phyloP scores from a whole-genome alignment of 768 basidiomycete genomes.

The Lentinus tigrinus region DNA sequence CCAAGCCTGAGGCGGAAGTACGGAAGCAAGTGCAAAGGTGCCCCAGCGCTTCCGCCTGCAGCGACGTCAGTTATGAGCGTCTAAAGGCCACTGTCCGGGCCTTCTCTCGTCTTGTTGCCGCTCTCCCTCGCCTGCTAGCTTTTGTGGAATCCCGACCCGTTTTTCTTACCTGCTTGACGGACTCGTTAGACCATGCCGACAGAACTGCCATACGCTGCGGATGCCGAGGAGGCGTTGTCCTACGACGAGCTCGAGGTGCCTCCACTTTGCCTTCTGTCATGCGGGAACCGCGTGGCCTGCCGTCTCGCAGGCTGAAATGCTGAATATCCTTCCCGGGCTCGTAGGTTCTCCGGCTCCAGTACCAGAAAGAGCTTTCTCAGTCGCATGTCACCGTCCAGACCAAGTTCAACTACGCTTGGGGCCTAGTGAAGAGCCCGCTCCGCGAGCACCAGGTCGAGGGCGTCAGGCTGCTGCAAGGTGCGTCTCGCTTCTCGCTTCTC shows the following conservation, averaged over 20 bases:
- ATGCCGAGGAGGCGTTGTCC: slow-evolving; percentile 84
- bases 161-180: neutral
- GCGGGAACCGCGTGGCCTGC: neutral
- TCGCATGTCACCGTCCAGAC: slow-evolving; percentile 90
- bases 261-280: neutral
- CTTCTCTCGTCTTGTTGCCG: neutral
- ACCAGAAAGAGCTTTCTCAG: slow-evolving; percentile 82
- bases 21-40: neutral
- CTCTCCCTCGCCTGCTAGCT: neutral
- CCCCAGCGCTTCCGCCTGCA: neutral
- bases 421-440: slow-evolving; percentile 87
- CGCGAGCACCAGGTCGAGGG: slow-evolving; percentile 90
- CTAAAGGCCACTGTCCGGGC: neutral
- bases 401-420: slow-evolving; percentile 98
- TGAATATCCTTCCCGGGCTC: neutral
- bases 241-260: slow-evolving; percentile 88
- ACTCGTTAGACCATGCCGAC: slow-evolving; percentile 49
- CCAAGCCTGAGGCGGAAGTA: neutral
- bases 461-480: slow-evolving; percentile 87
- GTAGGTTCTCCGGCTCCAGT: slow-evolving; percentile 83
- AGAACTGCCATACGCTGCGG: slow-evolving; percentile 93
- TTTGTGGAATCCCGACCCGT: neutral
- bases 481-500: slow-evolving; percentile 9
- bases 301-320: neutral
- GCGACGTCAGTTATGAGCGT: neutral